phyloP scores from a whole-genome alignment of 768 basidiomycete species.

The Mrakia frigida region DNA sequence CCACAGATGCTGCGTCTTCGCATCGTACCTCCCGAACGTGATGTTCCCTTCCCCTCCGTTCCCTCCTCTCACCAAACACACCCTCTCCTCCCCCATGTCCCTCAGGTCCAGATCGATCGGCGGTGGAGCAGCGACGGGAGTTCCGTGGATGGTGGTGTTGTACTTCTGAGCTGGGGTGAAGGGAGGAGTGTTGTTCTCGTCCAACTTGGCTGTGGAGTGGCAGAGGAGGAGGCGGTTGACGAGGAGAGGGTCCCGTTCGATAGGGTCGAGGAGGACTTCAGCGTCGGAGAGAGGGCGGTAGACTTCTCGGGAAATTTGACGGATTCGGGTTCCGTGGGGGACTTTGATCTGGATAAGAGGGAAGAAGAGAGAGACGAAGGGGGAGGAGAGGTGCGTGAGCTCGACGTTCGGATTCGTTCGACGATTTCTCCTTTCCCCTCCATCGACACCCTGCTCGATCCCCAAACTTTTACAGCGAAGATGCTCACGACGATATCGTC shows the following conservation, averaged over 20 bases:
- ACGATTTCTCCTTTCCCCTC: too few relatives aligned
- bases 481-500: slow-evolving; percentile 10
- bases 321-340: slow-evolving; percentile 30
- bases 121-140: slow-evolving; percentile 23
- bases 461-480: too few relatives aligned
- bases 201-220: slow-evolving; percentile 7
- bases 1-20: slow-evolving; percentile 9
- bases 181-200: slow-evolving; percentile 19
- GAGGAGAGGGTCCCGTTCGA: slow-evolving; percentile 19
- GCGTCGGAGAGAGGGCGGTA: slow-evolving; percentile 18
- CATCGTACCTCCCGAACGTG: slow-evolving; percentile 22
- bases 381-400: neutral
- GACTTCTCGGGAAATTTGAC: slow-evolving; percentile 31
- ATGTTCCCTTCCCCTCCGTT: slow-evolving; percentile 30
- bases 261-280: slow-evolving; percentile 6
- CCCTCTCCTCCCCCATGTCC: slow-evolving; percentile 3
- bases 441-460: too few relatives aligned
- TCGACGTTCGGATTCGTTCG: neutral
- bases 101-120: slow-evolving; percentile 31
- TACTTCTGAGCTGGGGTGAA: slow-evolving; percentile 27
- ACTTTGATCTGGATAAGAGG: slow-evolving; percentile 29
- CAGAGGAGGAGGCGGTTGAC: slow-evolving; percentile 9
- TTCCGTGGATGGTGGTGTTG: slow-evolving; percentile 32
- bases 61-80: slow-evolving; percentile 26
- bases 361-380: neutral